Evolutionary conservation across 306 rosid species (phyloP), one percentile per base, ranked within the genome.

Genomic region (Argentina anserina): DNA sequence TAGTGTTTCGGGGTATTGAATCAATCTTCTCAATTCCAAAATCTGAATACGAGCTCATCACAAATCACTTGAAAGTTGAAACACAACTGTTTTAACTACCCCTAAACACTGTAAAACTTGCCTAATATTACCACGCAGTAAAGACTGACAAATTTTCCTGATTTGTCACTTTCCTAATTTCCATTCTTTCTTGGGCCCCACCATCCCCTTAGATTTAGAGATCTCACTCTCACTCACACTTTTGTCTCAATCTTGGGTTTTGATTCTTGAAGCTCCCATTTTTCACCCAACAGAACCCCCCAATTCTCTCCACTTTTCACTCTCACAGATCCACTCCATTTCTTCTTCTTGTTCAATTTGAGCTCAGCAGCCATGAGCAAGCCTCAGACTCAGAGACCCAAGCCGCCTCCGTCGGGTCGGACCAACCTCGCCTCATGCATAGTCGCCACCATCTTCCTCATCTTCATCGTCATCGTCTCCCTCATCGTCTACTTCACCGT

Each of bases 361-460:
- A 59, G 62, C 21, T 11, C 28, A 1, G 28, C 46, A 74, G 33
- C 75, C 7, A 92, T 90, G 98, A 70, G 65, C 53, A 90, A 88
- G 62, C 86, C 83, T 3, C 42, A 23, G 33, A 34, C 62, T 2
- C 82, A 46, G 45, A 50, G 77, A 84, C 83, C 83, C 40, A 72
- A 74, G 84, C 83, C 83, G 14, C 92, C 89, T 6, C 89, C 90
- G 0, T 92, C 96, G 0, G 98, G 89, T 20, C 82, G 94, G 7
- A 89, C 97, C n/a, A 94, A 91, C 92, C 73, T 94, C 0, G 98
- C 98, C 0, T 94, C 98, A 0, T 94, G 98, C 76, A 36, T 87
- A 4, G 97, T 91, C 1, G 98, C 98, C 66, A 84, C 94, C 9
- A 61, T 91, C 67, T 91, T 91, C 89, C 69, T 94, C 10, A 33